Percentiles rank a stretch among this genome's conserved stretches.
Conservation (phyloP, 2,329 filamentous ascomycete genomes). For the Scortechinia acanthostroma region DNA sequence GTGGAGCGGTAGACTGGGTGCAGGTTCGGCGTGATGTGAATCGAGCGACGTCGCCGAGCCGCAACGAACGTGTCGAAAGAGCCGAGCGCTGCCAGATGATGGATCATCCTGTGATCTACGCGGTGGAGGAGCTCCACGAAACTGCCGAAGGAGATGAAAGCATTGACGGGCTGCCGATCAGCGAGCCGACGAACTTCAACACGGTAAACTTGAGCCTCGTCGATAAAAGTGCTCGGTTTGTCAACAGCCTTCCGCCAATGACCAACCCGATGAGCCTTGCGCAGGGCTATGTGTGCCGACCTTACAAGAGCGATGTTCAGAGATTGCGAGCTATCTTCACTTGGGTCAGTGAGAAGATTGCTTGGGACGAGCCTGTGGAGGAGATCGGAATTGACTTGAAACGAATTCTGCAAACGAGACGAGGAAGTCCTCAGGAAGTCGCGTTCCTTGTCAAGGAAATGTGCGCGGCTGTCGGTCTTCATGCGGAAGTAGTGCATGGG, state of each 20-base stretch:
- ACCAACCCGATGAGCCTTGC: slow-evolving; percentile 77
- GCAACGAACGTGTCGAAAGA: slow-evolving; percentile 77
- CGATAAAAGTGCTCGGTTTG: slow-evolving; percentile 90
- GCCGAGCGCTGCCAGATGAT: slow-evolving; percentile 90
- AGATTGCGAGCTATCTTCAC: slow-evolving; percentile 89
- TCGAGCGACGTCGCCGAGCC: slow-evolving; percentile 84
- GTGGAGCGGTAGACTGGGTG: slow-evolving; percentile 76
- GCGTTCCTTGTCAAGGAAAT: slow-evolving; percentile 84
- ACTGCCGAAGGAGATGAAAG: slow-evolving; percentile 85
- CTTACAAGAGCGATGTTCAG: slow-evolving; percentile 90
- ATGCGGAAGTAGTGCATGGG: slow-evolving; percentile 79
- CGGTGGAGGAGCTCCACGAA: slow-evolving; percentile 81
- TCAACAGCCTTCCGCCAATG: slow-evolving; percentile 74
- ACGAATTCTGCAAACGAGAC: slow-evolving; percentile 74
- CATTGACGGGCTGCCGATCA: slow-evolving; percentile 75
- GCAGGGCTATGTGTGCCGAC: slow-evolving; percentile 85
- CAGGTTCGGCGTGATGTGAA: slow-evolving; percentile 94
- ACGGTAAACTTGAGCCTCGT: slow-evolving; percentile 74
- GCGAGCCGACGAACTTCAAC: slow-evolving; percentile 70
- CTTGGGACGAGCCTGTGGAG: slow-evolving; percentile 92
- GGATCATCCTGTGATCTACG: slow-evolving; percentile 79
- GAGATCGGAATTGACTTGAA: slow-evolving; percentile 65
- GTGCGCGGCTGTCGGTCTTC: slow-evolving; percentile 82
- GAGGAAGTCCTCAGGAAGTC: slow-evolving; percentile 83
- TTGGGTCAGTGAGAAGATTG: slow-evolving; percentile 90